Base-by-base conservation (phyloP, 352 stramenopile species). In the Pythium volutum region DNA sequence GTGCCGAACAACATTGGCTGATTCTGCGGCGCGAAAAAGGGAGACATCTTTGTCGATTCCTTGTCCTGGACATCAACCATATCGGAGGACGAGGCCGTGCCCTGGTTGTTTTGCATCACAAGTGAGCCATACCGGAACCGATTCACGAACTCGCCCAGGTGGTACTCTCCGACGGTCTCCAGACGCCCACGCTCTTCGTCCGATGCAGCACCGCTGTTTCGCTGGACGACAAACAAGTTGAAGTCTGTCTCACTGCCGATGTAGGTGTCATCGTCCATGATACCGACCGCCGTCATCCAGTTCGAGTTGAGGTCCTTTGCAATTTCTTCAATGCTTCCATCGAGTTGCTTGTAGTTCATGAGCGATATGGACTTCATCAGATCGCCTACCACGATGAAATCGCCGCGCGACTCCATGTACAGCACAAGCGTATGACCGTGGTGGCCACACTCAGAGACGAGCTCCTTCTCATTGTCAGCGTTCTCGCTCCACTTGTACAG, bases 281-380 rank as follows among this genome's bases (percentile, higher is more conserved):
- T 98, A 36, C 87, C 89, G 20, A 98, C 78, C 18, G 93, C 90
- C 12, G 94, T 98, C 70, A 97, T 98, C 91, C 95, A 98, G 69
- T 98, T 98, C 9, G 91, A 90, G 69, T 98, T 98, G 63, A 98
- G 89, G 69, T 99, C 96, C 60, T 97, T 87, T 3, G 95, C 95
- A 60, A 98, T 89, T 70, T 98, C 94, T 75, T 98, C 93, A n/a
- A 98, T 91, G 23, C 71, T 91, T 3, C 86, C 86, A 53, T 94
- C 88, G 26, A 91, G 64, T 43, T 93, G 86, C 70, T 97, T 97
- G 81, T 98, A 98, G 66, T 94, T 94, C 27, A 98, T 69, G 23
- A 99, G 67, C 27, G 91, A 97, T 52, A 98, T 96, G 3, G 93
- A 98, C 63, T 98, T 97, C 96, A 99, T 98, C 43, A 99, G 68